Evolutionary conservation across 2,329 filamentous ascomycete species (phyloP), one percentile per base, ranked within the genome.

Genomic region (Fusarium sp.): DNA sequence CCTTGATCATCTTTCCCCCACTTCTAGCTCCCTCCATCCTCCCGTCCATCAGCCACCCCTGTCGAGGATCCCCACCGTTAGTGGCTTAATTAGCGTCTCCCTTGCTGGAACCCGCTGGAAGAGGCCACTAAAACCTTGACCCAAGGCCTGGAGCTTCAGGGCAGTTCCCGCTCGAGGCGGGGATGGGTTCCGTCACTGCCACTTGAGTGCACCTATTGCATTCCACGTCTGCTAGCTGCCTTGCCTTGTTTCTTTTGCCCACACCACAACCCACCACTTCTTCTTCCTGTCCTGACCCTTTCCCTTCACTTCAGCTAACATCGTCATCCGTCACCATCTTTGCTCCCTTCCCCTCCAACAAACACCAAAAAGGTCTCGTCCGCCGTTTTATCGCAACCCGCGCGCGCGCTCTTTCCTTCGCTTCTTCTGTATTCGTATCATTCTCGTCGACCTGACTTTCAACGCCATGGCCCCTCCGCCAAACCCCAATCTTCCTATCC

Each of bases 381-480:
- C 37, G 40, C 11, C 50, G 40, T 54, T 40, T 40, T 27, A 64
- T 60, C 35, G 67, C 45, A 65, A 65, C 31, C 18, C 45, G 40
- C 52, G 40, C 66, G 54, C 52, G 40, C 42, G n/a, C 27, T 22
- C 35, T n/a, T 67, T 42, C 11, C 20, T 42, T 57, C 54, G 6
- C 40, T 62, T 29, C 34, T 24, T 62, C 42, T 42, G 27, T 56
- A 56, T 40, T 58, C 31, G 45, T 22, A 58, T 47, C 45, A 62
- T 54, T 20, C 57, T 72, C 50, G 27, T 66, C 47, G 31, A 37
- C n/a, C 18, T 50, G 54, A 37, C 61, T 61, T 22, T 40, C 67
- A 47, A 66, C 75, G 52, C 69, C 56, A 88, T 97, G 73, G 94
- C 93, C 84, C 93, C 93, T 85, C 92, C 93, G 83, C 92, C 93